Conservation (phyloP, 257 asterid species). For the Gentiana straminea region DNA sequence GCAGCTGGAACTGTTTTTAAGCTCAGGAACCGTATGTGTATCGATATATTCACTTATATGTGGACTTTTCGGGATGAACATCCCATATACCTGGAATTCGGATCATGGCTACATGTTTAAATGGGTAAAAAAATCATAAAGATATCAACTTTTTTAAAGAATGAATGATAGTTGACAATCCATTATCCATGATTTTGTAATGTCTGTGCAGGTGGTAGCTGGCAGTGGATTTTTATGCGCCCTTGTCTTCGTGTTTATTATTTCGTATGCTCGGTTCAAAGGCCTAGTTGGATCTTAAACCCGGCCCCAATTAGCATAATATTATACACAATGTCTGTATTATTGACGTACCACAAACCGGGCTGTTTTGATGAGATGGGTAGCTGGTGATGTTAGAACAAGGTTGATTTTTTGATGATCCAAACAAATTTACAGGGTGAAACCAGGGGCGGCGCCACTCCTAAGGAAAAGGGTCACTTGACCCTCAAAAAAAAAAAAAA, state of each 20-base stretch:
- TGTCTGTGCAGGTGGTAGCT: constrained; percentile 40
- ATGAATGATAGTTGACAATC: no score
- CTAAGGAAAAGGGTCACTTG: no score
- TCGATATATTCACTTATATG: constrained; percentile 57
- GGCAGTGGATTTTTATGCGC: constrained; percentile 21
- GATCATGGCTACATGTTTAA: constrained; percentile 60
- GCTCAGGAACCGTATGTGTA: constrained; percentile 62
- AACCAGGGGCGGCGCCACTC: no score
- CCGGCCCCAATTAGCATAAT: no score
- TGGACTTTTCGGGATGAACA: constrained; percentile 86
- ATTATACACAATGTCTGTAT: neutral
- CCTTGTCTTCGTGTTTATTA: constrained; percentile 31
- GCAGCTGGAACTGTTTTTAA: constrained; percentile 88
- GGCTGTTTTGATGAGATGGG: no score
- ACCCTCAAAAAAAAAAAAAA: no score
- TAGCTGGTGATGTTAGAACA: no score
- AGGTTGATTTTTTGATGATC: no score
- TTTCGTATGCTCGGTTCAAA: constrained; percentile 58
- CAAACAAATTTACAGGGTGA: no score
- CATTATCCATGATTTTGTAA: neutral
- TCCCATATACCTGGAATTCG: constrained; percentile 66
- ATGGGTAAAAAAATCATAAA: constrained; percentile 47
- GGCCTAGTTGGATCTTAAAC: constrained; percentile 76
- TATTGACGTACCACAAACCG: no score
- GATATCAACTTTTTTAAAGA: neutral